Evolutionary conservation across 106 monocot genomes (phyloP).

Genomic region (Allium sativum): DNA sequence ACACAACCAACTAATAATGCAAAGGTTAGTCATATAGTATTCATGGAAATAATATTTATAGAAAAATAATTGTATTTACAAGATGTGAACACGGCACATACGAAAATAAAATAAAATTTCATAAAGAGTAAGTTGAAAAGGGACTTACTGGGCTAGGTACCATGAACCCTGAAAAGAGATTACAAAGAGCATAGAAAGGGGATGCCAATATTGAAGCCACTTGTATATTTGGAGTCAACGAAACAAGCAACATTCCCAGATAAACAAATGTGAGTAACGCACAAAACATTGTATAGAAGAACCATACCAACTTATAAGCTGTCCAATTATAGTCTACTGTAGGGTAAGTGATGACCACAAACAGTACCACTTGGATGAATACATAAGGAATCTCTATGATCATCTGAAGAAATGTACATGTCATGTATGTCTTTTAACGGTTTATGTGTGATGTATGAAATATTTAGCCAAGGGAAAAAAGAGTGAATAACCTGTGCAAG

Average conservation of each 20-base stretch:
- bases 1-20: no score
- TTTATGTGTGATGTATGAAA: not conserved
- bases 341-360: slow-evolving; percentile 42
- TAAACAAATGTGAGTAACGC: slow-evolving; percentile 40
- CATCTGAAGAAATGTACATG: slow-evolving; percentile 26
- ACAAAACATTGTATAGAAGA: slow-evolving; percentile 39
- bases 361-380: slow-evolving; percentile 29
- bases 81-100: no score
- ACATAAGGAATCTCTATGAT: slow-evolving; percentile 49
- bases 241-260: slow-evolving; percentile 44
- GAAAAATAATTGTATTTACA: no score
- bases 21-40: no score
- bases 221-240: slow-evolving; percentile 52
- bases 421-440: not conserved
- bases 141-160: slow-evolving; percentile 45
- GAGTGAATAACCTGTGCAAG: slow-evolving; percentile 50
- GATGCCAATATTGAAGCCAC: slow-evolving; percentile 43
- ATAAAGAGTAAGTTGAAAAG: no score
- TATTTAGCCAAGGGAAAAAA: not conserved
- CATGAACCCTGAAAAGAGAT: slow-evolving; percentile 57
- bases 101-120: no score
- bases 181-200: slow-evolving; percentile 17
- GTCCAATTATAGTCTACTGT: slow-evolving; percentile 44
- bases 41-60: no score
- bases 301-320: slow-evolving; percentile 50